A percentile compares a stretch with the other conserved stretches of the same genome.
phyloP scores from a whole-genome alignment of 352 stramenopile genomes.

The Pythium aquatile region DNA sequence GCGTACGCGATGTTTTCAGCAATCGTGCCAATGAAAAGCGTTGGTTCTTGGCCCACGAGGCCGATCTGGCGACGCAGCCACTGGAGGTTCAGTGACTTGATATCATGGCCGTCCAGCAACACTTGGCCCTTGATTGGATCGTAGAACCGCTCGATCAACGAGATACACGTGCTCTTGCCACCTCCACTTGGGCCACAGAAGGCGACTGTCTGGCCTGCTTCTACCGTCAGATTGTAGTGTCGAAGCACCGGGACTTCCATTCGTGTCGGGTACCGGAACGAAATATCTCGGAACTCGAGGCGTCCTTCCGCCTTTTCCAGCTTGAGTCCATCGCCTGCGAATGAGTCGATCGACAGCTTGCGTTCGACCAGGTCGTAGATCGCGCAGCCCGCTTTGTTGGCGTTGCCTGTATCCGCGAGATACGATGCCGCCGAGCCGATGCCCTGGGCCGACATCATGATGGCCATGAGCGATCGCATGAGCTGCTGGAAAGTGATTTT shows the following conservation, averaged over 20 bases:
- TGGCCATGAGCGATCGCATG: slow-evolving; percentile 34
- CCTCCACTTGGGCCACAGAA: slow-evolving; percentile 24
- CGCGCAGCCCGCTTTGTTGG: neutral
- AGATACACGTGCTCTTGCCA: slow-evolving; percentile 18
- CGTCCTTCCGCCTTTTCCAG: slow-evolving; percentile 22
- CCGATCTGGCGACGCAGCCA: slow-evolving; percentile 55
- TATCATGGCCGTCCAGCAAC: slow-evolving; percentile 64
- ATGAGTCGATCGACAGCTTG: slow-evolving; percentile 35
- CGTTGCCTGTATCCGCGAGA: neutral
- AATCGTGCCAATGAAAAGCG: slow-evolving; percentile 43
- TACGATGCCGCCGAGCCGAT: slow-evolving; percentile 22
- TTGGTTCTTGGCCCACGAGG: slow-evolving; percentile 41
- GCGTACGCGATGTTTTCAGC: slow-evolving; percentile 58
- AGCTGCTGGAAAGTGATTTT: slow-evolving; percentile 40
- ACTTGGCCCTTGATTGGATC: slow-evolving; percentile 52
- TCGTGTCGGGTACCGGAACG: slow-evolving; percentile 69
- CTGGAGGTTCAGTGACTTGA: slow-evolving; percentile 56
- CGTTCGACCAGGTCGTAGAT: neutral
- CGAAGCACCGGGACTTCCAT: slow-evolving; percentile 67
- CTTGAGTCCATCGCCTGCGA: slow-evolving; percentile 20
- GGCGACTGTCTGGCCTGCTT: slow-evolving; percentile 52
- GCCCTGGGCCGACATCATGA: slow-evolving; percentile 32
- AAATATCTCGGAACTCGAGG: slow-evolving; percentile 60
- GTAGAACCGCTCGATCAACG: slow-evolving; percentile 56
- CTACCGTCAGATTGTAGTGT: slow-evolving; percentile 74